These are phyloP conservation scores for Leishmania mexicana DNA, from an alignment of 208 protist genomes.

Conservation along the genomic window DNA sequence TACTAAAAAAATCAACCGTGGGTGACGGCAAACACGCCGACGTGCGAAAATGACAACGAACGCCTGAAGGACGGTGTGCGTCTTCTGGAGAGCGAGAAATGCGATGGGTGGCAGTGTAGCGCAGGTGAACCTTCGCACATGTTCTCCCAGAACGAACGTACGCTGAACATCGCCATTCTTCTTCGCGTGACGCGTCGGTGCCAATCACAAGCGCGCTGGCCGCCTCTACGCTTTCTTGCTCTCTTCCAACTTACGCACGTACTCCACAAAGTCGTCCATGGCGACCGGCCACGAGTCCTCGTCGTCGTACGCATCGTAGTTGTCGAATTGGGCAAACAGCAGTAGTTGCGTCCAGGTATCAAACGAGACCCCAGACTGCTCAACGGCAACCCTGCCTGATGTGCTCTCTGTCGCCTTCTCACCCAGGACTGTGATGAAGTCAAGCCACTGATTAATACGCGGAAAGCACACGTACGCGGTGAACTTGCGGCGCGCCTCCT, in stretches of 20 bases:
- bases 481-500: constrained; percentile 25
- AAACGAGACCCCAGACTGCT: constrained; percentile 38
- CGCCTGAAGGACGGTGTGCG: neutral
- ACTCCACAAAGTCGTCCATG: constrained; percentile 84
- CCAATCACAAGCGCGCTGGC: neutral
- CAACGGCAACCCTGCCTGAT: constrained; percentile 15
- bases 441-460: constrained; percentile 54
- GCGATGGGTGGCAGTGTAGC: neutral
- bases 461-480: constrained; percentile 53
- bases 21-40: neutral
- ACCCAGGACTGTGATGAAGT: constrained; percentile 40
- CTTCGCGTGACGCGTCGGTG: neutral
- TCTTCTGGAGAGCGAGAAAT: neutral
- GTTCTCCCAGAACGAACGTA: too few relatives aligned
- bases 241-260: constrained; percentile 20
- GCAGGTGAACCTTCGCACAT: neutral
- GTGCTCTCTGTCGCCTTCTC: constrained; percentile 17
- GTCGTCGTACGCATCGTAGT: constrained; percentile 62
- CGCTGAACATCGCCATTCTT: too few relatives aligned
- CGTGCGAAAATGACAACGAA: too few relatives aligned
- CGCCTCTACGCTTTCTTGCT: constrained; percentile 8
- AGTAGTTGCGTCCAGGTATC: constrained; percentile 82
- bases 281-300: constrained; percentile 80
- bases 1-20: neutral
- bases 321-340: constrained; percentile 50